Base-by-base conservation (phyloP, 805 yeast genomes). In the Wickerhamiella slavikovae region DNA sequence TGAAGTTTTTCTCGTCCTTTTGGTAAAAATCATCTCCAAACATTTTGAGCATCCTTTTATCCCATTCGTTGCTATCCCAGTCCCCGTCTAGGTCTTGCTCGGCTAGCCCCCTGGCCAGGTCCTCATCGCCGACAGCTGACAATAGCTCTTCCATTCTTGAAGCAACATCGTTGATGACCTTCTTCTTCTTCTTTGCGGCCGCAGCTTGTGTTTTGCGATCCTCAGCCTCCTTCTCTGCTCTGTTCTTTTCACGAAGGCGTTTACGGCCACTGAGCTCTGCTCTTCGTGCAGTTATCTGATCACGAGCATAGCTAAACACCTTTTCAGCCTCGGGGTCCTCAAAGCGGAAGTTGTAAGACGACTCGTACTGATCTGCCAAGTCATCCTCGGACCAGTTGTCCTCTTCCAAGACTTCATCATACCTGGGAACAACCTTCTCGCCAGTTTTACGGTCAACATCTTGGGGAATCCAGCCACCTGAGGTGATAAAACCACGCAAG, bases 291-390 rank as follows among this genome's bases (percentile, higher is more conserved):
- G 96, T 80, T 15, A 89, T 92, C 52, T 82, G 94, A 37, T 48
- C 49, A 65, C 98, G 80, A 2, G 96, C 95, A 57, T 85, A 89
- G 12, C 92, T 74, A 13, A 83, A 74, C 50, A 89, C 78, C 44
- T 85, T 94, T 0, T 85, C 79, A 5, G 93, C 66, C 39, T 71
- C 68, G 11, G 93, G 82, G 44, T 83, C 95, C 53, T 89, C 98
- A 49, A 66, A 89, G 48, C 98, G 66, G 62, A 85, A 85, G 46
- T 89, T 89, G 55, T 83, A 85, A 0, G 93, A 94, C 38, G 70
- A 69, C 52, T 89, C 98, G 43, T 79, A 82, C 44, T 68, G 59
- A 42, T 89, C 98, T 4, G 76, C 94, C 2, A 91, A 89, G 25
- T 79, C 77, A 28, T 85, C 95, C 45, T 83, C 83, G 32, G 77